A percentile compares a stretch with the other conserved stretches of the same genome.
Evolutionary conservation across 2,329 filamentous ascomycete species (phyloP).

Genomic region (Penicillium sp.): DNA sequence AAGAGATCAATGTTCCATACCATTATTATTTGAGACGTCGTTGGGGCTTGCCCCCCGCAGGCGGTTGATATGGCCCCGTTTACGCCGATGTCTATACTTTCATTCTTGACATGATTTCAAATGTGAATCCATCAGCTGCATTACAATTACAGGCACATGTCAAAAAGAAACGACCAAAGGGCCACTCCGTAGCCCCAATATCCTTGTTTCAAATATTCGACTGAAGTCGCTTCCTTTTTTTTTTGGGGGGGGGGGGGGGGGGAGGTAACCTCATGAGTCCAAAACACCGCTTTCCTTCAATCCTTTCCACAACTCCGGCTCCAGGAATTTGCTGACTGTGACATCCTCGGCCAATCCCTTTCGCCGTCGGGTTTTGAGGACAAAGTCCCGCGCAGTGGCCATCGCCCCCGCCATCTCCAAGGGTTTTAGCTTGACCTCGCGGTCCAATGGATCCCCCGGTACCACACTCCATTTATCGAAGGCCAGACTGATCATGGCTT

Average conservation of each 20-base stretch:
- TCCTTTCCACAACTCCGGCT: conserved; percentile 86
- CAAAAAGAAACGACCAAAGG: too few species aligned
- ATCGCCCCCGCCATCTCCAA: conserved; percentile 85
- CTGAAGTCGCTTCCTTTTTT: conserved; percentile 1
- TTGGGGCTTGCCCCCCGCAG: not conserved
- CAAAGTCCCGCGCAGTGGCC: conserved; percentile 90
- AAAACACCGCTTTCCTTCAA: conserved; percentile 85
- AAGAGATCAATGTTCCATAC: conserved; percentile 1
- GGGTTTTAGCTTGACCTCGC: conserved; percentile 74
- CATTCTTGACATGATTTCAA: too few species aligned
- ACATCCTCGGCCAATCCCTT: conserved; percentile 97
- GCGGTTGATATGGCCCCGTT: too few species aligned
- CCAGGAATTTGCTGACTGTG: conserved; percentile 90
- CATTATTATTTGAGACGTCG: conserved; percentile 1
- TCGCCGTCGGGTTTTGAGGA: conserved; percentile 87
- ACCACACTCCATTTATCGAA: conserved; percentile 97
- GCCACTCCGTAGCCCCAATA: conserved; percentile 7
- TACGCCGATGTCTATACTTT: too few species aligned
- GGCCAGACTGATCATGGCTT: conserved; percentile 83
- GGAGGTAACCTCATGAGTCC: conserved; percentile 51
- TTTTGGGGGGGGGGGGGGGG: not conserved
- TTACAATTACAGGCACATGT: too few species aligned
- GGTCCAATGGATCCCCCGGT: conserved; percentile 90
- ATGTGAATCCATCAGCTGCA: too few species aligned
- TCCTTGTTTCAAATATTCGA: conserved; percentile 7